phyloP scores from a whole-genome alignment of 169 alveolate genomes.

The Cryptosporidium baileyi region DNA sequence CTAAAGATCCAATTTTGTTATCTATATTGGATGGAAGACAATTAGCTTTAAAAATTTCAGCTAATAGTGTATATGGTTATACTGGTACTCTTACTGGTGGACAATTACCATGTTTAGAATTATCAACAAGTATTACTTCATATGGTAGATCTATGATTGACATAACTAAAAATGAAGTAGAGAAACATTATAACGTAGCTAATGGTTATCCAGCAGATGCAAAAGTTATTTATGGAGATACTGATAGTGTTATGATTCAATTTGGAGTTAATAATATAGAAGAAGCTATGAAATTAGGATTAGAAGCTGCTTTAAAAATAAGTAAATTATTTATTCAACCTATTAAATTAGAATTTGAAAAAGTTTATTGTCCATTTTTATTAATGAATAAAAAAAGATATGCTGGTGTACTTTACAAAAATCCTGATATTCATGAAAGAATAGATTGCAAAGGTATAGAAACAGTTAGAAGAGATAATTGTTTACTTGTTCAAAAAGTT shows the following conservation, averaged over 20 bases:
- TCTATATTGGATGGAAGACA: conserved; percentile 98
- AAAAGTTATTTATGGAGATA: conserved; percentile 96
- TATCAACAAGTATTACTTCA: conserved; percentile 95
- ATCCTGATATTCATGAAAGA: conserved; percentile 94
- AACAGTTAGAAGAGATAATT: conserved; percentile 97
- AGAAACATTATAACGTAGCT: conserved; percentile 79
- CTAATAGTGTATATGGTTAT: conserved; percentile 99
- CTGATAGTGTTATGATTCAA: conserved; percentile 99
- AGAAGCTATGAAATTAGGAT: conserved; percentile 92
- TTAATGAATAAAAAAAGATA: conserved; percentile 96
- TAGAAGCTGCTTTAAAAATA: conserved; percentile 92
- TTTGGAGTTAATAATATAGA: conserved; percentile 90
- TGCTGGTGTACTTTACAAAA: conserved; percentile 94
- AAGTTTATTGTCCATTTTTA: conserved; percentile 95
- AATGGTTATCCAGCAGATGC: conserved; percentile 93
- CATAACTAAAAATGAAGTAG: conserved; percentile 86
- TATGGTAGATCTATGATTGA: conserved; percentile 97
- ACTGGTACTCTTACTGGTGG: conserved; percentile 99
- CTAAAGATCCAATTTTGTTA: conserved; percentile 85
- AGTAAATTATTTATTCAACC: conserved; percentile 90
- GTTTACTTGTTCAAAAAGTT: conserved; percentile 93
- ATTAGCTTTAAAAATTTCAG: conserved; percentile 97
- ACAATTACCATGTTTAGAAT: conserved; percentile 95
- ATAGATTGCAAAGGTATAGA: conserved; percentile 97
- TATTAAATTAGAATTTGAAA: conserved; percentile 96